These are phyloP conservation scores for Agarophyton chilense DNA, from an alignment of 23 red algal species.

Conservation along the genomic window DNA sequence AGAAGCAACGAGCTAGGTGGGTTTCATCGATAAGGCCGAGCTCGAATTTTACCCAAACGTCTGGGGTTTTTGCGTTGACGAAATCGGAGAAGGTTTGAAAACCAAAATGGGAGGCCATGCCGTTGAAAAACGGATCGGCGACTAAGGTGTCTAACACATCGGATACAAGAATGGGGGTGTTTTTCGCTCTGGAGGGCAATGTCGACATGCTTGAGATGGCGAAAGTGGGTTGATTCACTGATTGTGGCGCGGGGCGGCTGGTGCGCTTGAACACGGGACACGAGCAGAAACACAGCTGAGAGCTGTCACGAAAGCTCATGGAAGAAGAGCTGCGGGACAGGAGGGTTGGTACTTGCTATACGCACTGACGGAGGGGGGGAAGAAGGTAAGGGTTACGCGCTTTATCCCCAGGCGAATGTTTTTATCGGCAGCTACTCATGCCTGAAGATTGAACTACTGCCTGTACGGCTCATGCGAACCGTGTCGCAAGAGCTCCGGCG, in stretches of 20 bases:
- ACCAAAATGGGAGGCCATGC: slow-evolving; percentile 90
- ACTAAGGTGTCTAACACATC: slow-evolving; percentile 98
- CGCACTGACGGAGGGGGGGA: too few species aligned
- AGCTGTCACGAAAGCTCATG: neutral
- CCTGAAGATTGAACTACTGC: too few species aligned
- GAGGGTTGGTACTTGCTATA: too few species aligned
- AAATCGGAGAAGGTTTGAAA: slow-evolving; percentile 78
- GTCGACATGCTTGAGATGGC: neutral
- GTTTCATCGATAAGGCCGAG: slow-evolving; percentile 62
- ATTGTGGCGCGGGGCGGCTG: neutral
- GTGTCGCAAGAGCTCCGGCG: too few species aligned
- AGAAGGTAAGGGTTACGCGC: too few species aligned
- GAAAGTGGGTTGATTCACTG: neutral
- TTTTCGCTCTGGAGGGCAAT: neutral
- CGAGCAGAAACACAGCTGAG: neutral
- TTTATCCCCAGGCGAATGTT: too few species aligned
- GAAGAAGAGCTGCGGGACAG: neutral
- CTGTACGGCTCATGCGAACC: too few species aligned
- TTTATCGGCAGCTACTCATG: too few species aligned
- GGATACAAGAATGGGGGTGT: slow-evolving; percentile 67
- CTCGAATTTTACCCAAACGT: slow-evolving; percentile 89
- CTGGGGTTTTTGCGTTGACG: slow-evolving; percentile 77
- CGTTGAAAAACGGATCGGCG: slow-evolving; percentile 87
- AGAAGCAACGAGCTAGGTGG: slow-evolving; percentile 65
- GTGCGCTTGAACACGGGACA: neutral